A percentile compares a stretch with the other conserved stretches of the same genome.
These are phyloP conservation scores for Collybiopsis luxurians DNA, from an alignment of 768 basidiomycete genomes.

Conservation along the genomic window DNA sequence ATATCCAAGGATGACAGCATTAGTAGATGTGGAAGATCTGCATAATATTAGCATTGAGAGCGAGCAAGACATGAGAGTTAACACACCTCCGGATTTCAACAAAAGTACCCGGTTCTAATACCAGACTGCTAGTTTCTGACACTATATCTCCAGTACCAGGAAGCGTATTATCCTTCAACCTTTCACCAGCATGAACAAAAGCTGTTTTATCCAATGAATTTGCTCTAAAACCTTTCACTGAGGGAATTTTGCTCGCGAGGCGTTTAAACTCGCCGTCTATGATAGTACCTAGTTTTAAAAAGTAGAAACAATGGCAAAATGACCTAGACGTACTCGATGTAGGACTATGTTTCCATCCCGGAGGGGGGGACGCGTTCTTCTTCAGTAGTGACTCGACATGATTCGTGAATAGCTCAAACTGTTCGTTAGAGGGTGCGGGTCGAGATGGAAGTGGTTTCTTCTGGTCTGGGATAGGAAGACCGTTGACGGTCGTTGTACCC, in stretches of 20 bases:
- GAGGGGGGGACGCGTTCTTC: conserved; percentile 23
- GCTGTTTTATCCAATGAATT: conserved; percentile 22
- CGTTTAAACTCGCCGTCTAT: conserved; percentile 11
- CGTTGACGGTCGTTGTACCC: too few species aligned
- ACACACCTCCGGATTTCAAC: conserved; percentile 51
- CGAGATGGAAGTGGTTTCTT: too few species aligned
- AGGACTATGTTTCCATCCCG: conserved; percentile 34
- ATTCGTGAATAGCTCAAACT: too few species aligned
- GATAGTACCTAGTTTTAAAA: too few species aligned
- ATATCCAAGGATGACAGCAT: conserved; percentile 37
- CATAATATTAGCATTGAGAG: background rate
- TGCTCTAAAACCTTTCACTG: background rate
- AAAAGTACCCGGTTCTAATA: conserved; percentile 43
- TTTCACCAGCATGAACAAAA: conserved; percentile 15
- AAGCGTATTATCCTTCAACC: conserved; percentile 9
- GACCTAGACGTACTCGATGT: conserved; percentile 36
- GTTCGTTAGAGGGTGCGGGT: too few species aligned
- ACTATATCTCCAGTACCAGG: conserved; percentile 15
- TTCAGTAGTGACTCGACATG: conserved; percentile 28
- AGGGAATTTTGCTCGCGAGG: background rate
- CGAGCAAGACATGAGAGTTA: background rate
- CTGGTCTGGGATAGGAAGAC: too few species aligned
- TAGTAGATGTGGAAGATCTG: conserved; percentile 29
- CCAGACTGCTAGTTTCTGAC: conserved; percentile 8
- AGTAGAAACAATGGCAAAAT: conserved; percentile 27